Conservation (phyloP, 2,329 filamentous ascomycete genomes). For the Penicillium verrucosum region DNA sequence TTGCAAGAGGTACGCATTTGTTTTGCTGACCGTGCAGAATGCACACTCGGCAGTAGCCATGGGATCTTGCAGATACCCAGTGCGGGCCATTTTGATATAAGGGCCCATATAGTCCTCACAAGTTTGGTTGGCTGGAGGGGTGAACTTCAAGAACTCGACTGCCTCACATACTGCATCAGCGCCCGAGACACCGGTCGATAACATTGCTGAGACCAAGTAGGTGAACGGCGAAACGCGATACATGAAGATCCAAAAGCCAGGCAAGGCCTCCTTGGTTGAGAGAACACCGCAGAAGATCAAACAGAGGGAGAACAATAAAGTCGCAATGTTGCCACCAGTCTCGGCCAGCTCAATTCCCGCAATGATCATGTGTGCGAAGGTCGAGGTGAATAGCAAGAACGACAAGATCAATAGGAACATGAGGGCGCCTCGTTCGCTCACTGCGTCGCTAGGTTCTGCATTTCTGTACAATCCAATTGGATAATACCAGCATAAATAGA, state of each 20-base stretch:
- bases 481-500: slow-evolving; percentile 75
- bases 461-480: slow-evolving; percentile 51
- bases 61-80: slow-evolving; percentile 6
- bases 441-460: slow-evolving; percentile 29
- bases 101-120: slow-evolving; percentile 10
- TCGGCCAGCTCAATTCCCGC: slow-evolving; percentile 69
- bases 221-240: slow-evolving; percentile 5
- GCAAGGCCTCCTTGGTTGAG: not conserved
- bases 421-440: slow-evolving; percentile 57
- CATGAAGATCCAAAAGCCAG: slow-evolving; percentile 10
- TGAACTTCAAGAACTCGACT: slow-evolving; percentile 4
- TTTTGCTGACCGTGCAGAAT: slow-evolving; percentile 6
- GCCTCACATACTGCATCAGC: not conserved
- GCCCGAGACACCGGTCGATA: slow-evolving; percentile 1
- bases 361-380: slow-evolving; percentile 72
- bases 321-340: slow-evolving; percentile 71
- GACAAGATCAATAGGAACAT: slow-evolving; percentile 63
- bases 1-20: slow-evolving; percentile 2
- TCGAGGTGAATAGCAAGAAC: slow-evolving; percentile 68
- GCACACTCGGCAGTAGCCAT: not conserved
- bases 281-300: slow-evolving; percentile 62
- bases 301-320: slow-evolving; percentile 68
- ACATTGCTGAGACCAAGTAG: slow-evolving; percentile 1
- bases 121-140: slow-evolving; percentile 2
- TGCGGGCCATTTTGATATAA: not conserved